Evolutionary conservation across 2,329 filamentous ascomycete species (phyloP).

Genomic region (Colletotrichum orchidophilum): DNA sequence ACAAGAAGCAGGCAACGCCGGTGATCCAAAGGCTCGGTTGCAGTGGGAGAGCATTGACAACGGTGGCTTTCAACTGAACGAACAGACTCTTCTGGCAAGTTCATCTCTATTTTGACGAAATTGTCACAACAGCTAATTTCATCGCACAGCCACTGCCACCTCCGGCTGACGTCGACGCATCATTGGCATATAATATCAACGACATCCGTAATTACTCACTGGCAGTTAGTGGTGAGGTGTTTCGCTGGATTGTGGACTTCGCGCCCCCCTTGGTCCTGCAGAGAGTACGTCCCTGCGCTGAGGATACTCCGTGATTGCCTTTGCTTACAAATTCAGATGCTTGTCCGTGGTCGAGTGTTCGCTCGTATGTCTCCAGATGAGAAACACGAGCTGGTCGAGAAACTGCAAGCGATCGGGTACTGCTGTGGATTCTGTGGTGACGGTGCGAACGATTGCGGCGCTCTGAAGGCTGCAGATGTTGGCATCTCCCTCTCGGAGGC

Average conservation of each 20-base stretch:
- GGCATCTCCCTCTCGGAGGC: constrained; percentile 97
- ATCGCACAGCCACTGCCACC: constrained; percentile 72
- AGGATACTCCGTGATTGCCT: not conserved
- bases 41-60: constrained; percentile 97
- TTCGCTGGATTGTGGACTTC: constrained; percentile 95
- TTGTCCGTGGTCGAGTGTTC: constrained; percentile 91
- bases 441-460: constrained; percentile 96
- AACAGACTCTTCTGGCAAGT: constrained; percentile 75
- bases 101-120: too few species aligned
- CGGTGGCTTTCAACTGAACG: constrained; percentile 78
- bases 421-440: constrained; percentile 97
- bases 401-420: constrained; percentile 95
- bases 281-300: constrained; percentile 58
- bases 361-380: constrained; percentile 99
- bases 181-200: constrained; percentile 84
- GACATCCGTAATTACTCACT: constrained; percentile 88
- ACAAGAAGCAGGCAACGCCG: constrained; percentile 66
- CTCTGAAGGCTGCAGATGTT: constrained; percentile 95
- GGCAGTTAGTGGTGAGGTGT: constrained; percentile 91
- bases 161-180: constrained; percentile 78
- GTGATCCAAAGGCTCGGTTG: constrained; percentile 77
- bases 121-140: not conserved
- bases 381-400: constrained; percentile 97
- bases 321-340: constrained; percentile 67
- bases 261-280: constrained; percentile 82